Base-by-base conservation (phyloP, 78 protist genomes). In the Ministeria vibrans region DNA sequence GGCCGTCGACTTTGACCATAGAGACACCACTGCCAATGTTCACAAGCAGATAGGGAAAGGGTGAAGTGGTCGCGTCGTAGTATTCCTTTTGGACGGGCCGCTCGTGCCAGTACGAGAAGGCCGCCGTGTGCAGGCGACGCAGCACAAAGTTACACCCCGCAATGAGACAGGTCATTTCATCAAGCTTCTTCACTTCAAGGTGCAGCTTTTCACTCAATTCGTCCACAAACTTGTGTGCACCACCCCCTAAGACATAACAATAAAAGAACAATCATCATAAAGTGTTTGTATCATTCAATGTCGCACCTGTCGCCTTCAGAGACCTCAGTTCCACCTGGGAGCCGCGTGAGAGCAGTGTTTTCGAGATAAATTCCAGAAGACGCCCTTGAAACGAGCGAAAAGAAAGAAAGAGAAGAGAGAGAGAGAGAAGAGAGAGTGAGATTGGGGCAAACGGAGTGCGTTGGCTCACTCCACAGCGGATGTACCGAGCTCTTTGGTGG, bases 11-110 rank as follows among this genome's bases (percentile, higher is more conserved):
- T 61, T 74, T 75, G 28, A 94, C 39, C 3, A 96, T 84, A 45
- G 87, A 72, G 39, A 94, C 93, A 44, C 99, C 99, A 2, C 88
- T 74, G n/a, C 99, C 99, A 61, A 93, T 87, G 75, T 87, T 85
- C 34, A 90, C 96, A 27, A 96, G 74, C 42, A 94, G 69, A 71
- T 89, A 94, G 5, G 36, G 23, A 7, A 42, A 64, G 15, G 83
- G 80, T n/a, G n/a, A n/a, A 11, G 36, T n/a, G 44, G 42, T 18
- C 1, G 69, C 62, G 61, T 34, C 3, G 49, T 7, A 1, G 46
- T 43, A 32, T n/a, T n/a, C n/a, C n/a, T n/a, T n/a, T n/a, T n/a
- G n/a, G n/a, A n/a, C n/a, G n/a, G n/a, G n/a, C n/a, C n/a, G n/a
- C n/a, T n/a, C n/a, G n/a, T n/a, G n/a, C n/a, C n/a, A n/a, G 61